A percentile compares a stretch with the other conserved stretches of the same genome.
Conservation (phyloP, 2,329 filamentous ascomycete species). For the Xylariales sp. region DNA sequence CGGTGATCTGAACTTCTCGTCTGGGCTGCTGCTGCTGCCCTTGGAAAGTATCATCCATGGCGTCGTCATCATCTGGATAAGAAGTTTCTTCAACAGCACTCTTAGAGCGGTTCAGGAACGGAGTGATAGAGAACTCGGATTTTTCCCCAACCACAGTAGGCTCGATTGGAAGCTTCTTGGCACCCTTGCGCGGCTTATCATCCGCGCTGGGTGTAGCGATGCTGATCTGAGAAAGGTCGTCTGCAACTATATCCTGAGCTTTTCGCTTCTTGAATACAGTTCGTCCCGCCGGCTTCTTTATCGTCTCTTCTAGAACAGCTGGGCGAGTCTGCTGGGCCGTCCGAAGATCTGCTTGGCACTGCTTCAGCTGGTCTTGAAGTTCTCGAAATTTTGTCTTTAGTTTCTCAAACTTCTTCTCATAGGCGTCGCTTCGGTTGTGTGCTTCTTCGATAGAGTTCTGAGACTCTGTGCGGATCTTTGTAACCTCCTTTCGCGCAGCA, state of each 20-base stretch:
- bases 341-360: constrained; percentile 42
- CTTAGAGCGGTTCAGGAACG: constrained; percentile 77
- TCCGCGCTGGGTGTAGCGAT: constrained; percentile 38
- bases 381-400: constrained; percentile 66
- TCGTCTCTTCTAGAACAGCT: constrained; percentile 24
- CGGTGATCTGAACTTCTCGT: constrained; percentile 7
- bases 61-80: constrained; percentile 18
- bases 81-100: constrained; percentile 41
- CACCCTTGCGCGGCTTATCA: constrained; percentile 25
- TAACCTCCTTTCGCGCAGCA: constrained; percentile 38
- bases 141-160: constrained; percentile 72
- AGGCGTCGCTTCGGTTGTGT: constrained; percentile 56
- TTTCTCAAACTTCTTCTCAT: constrained; percentile 67
- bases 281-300: constrained; percentile 25
- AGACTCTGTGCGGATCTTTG: constrained; percentile 39
- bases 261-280: constrained; percentile 41
- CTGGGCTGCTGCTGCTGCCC: too few relatives aligned
- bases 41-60: constrained; percentile 19
- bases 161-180: constrained; percentile 54
- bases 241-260: constrained; percentile 37
- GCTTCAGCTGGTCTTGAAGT: constrained; percentile 69
- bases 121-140: constrained; percentile 89
- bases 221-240: constrained; percentile 40
- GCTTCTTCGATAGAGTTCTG: constrained; percentile 56
- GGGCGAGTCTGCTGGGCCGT: constrained; percentile 33